These are phyloP conservation scores for Gliomastix tumulicola DNA, from an alignment of 2,329 filamentous ascomycete genomes.

Conservation along the genomic window DNA sequence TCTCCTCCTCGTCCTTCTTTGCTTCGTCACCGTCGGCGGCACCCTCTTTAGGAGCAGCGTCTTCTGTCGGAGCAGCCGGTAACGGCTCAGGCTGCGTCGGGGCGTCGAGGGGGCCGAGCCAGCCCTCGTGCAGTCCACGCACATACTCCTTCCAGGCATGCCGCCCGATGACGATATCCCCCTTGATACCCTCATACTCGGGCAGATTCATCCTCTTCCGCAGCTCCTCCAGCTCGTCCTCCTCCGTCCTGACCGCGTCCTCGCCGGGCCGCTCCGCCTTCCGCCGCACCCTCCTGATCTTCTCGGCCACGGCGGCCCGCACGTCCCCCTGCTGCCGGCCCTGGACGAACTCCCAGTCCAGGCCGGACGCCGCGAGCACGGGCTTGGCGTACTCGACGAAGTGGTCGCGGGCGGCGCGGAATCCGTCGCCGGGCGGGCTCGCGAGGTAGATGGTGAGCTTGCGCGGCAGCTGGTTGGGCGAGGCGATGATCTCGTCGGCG, in stretches of 20 bases:
- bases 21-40: slow-evolving; percentile 22
- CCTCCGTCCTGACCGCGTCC: slow-evolving; percentile 36
- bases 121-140: slow-evolving; percentile 88
- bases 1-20: slow-evolving; percentile 28
- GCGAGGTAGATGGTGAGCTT: slow-evolving; percentile 82
- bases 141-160: slow-evolving; percentile 98
- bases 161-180: slow-evolving; percentile 83
- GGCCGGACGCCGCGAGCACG: slow-evolving; percentile 75
- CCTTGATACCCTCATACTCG: slow-evolving; percentile 66
- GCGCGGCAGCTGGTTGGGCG: slow-evolving; percentile 65
- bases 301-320: slow-evolving; percentile 77
- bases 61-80: slow-evolving; percentile 10
- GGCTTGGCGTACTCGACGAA: slow-evolving; percentile 96
- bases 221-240: slow-evolving; percentile 53
- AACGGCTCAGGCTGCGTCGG: slow-evolving; percentile 31
- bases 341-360: slow-evolving; percentile 96
- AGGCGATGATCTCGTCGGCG: slow-evolving; percentile 64
- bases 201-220: slow-evolving; percentile 60
- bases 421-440: slow-evolving; percentile 77
- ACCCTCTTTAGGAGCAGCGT: slow-evolving; percentile 15
- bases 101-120: slow-evolving; percentile 76
- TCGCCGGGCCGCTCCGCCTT: slow-evolving; percentile 47
- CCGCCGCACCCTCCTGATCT: slow-evolving; percentile 65
- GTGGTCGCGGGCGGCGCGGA: slow-evolving; percentile 83
- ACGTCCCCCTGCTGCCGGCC: slow-evolving; percentile 90